Base-by-base conservation (phyloP, 768 basidiomycete species). In the Pulveroboletus sp. region DNA sequence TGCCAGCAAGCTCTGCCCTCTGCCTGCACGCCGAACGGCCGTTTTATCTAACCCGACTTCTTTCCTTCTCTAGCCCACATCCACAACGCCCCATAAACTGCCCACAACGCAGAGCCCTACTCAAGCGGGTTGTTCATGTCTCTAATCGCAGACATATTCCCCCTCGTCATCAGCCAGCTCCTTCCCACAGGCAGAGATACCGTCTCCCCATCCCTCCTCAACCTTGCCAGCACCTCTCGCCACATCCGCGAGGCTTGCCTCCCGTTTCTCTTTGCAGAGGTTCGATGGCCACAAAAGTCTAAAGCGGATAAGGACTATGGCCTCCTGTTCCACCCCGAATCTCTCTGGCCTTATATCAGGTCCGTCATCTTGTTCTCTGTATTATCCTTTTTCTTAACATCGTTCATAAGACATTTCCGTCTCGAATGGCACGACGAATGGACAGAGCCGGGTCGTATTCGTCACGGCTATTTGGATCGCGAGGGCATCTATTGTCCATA, bases 371-470 rank as follows among this genome's bases (percentile, higher is more conserved):
- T 23, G 27, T 16, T 29, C 2, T 5, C 2, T 0, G 0, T 31
- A 26, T 22, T 23, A 5, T n/a, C 36, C 10, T n/a, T 1, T 14
- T 17, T 1, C 51, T 54, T 6, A 58, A 54, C 45, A 2, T 36
- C 10, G 0, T 19, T 26, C 35, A 2, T 13, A 16, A 69, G 68
- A 46, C 65, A 70, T 36, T 65, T 69, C 10, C 60, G 54, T 16
- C 60, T 69, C 29, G 56, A 68, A 30, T 69, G 68, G 68, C 68
- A 66, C 34, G 69, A 70, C 49, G 68, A 69, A 40, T 69, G 68
- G 68, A 68, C 68, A 26, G 68, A 69, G 27, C 69, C 68, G 1
- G 62, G 57, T 19, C 68, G 68, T n/a, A 56, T 69, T 19, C 68
- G 68, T 45, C 40, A 65, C 22, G 68, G 68, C 23, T 54, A 56